Evolutionary conservation across 2,329 filamentous ascomycete species (phyloP).

Genomic region (Aspergillus hortae): DNA sequence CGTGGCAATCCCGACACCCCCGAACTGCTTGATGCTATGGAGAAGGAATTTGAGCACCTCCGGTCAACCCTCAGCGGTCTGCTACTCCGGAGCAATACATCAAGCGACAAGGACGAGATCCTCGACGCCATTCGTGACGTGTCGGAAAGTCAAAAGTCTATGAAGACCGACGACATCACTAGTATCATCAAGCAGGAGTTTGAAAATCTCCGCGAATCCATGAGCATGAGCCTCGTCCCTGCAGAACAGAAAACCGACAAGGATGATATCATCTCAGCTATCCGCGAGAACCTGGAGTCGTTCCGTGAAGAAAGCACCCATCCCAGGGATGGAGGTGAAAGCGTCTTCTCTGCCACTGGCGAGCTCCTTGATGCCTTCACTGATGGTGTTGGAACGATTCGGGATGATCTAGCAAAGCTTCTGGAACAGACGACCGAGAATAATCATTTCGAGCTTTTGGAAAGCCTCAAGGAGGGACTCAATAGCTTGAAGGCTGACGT

Average conservation of each 20-base stretch:
- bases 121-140: constrained; percentile 57
- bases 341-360: constrained; percentile 48
- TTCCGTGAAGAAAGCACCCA: constrained; percentile 51
- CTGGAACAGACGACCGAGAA: constrained; percentile 76
- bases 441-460: constrained; percentile 84
- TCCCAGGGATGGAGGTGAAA: constrained; percentile 54
- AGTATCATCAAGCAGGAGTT: constrained; percentile 58
- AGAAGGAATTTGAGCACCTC: constrained; percentile 76
- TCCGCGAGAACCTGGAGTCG: constrained; percentile 42
- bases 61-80: constrained; percentile 72
- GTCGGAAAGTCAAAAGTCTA: constrained; percentile 31
- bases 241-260: constrained; percentile 48
- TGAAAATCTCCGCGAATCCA: constrained; percentile 54
- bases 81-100: constrained; percentile 58
- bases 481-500: constrained; percentile 74
- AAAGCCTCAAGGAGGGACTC: constrained; percentile 79
- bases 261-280: constrained; percentile 61
- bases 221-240: constrained; percentile 29
- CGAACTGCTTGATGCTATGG: constrained; percentile 69
- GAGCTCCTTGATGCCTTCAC: constrained; percentile 61
- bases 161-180: constrained; percentile 27
- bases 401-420: constrained; percentile 70
- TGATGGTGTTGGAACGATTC: constrained; percentile 70
- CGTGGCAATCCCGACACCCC: constrained; percentile 56
- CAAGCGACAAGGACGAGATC: constrained; percentile 58